Evolutionary conservation across 2,329 filamentous ascomycete genomes (phyloP).

Genomic region (Cordyceps cicadae): DNA sequence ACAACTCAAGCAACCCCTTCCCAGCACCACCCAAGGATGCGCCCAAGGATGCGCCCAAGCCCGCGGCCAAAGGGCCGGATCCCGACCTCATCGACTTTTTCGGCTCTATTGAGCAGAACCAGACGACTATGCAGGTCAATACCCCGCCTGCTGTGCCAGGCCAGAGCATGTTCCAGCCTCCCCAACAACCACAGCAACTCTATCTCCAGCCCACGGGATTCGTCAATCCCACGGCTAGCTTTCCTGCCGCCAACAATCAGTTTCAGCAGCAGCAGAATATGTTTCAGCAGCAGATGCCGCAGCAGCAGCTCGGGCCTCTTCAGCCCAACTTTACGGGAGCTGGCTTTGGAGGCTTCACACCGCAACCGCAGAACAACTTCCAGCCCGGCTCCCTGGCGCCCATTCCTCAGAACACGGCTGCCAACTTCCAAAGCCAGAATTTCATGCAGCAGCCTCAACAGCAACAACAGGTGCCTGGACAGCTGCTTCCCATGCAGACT

Average conservation of each 20-base stretch:
- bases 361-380: constrained; percentile 45
- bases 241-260: constrained; percentile 18
- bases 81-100: constrained; percentile 91
- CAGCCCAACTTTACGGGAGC: constrained; percentile 55
- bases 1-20: constrained; percentile 34
- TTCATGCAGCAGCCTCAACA: constrained; percentile 17
- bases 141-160: constrained; percentile 23
- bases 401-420: constrained; percentile 50
- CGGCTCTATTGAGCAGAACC: constrained; percentile 83
- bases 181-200: constrained; percentile 20
- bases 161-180: constrained; percentile 25
- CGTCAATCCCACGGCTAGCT: constrained; percentile 1
- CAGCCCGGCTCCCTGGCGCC: constrained; percentile 44
- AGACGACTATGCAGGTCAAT: constrained; percentile 56
- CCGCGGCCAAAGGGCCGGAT: constrained; percentile 53
- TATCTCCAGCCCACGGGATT: constrained; percentile 14
- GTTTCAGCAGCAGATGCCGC: constrained; percentile 33
- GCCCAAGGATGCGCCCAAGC: constrained; percentile 32
- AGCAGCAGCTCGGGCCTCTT: constrained; percentile 32
- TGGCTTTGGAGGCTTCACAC: constrained; percentile 76
- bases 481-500: constrained; percentile 18
- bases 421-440: constrained; percentile 37
- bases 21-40: constrained; percentile 28
- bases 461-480: constrained; percentile 18
- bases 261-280: constrained; percentile 24